Evolutionary conservation across 1,284 basidiomycete genomes (phyloP), one percentile per base, ranked within the genome.

Genomic region (Melampsora americana): DNA sequence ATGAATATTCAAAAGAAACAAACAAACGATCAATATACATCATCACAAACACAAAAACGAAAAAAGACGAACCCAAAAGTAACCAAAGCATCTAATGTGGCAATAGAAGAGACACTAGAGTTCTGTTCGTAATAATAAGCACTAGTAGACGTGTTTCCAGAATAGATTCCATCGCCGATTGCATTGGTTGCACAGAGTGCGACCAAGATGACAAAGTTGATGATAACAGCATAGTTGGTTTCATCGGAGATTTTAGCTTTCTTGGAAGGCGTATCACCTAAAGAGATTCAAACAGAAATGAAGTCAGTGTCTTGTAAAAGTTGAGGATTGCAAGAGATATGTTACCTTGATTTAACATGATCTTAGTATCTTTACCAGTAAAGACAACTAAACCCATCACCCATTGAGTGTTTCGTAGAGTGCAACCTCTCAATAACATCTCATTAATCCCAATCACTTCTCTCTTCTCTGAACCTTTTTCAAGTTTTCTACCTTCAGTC

Each of bases 201-300:
- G 64, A 90, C 83, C 71, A 98, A 86, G 77, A 97, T 84, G 71
- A 88, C 84, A 81, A 98, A 97, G 84, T 98, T 98, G 86, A 95
- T 92, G 71, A 95, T 85, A 79, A 98, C 95, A 82, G 97, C 97
- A 86, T 94, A 95, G 83, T 96, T 97, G n/a, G 95, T 98, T 86
- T 98, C 95, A 84, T 89, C 91, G 85, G 97, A 94, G 81, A 98
- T 96, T 86, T 96, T 97, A 80, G 90, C 91, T 74, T 92, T 90
- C 82, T 98, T 98, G 23, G 92, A 93, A 0, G 83, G 83, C 3
- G 83, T 84, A 61, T 81, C 81, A 77, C 81, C 81, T 32, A 35
- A 26, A 11, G 12, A 2, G 26, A 56, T 53, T 53, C 2, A 18
- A 28, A 16, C 7, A n/a, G 1, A 44, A 32, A 59, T 16, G 2